These are phyloP conservation scores for Cucumis sativus DNA, from an alignment of 306 rosid genomes.

Conservation along the genomic window Cucumber_9930_V3 NC_026660.2:5554501-5555000, in stretches of 20 bases:
- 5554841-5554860: too few species aligned
- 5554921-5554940: too few species aligned
- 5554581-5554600: neutral
- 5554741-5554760: too few species aligned
- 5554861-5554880: too few species aligned
- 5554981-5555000: too few species aligned
- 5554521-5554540: neutral
- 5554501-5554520: neutral
- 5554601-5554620: neutral
- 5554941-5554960: too few species aligned
- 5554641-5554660: neutral
- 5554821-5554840: neutral
- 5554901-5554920: too few species aligned
- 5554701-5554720: neutral
- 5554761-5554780: too few species aligned
- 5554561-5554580: neutral
- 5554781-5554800: neutral
- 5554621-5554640: neutral
- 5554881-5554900: too few species aligned
- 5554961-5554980: too few species aligned
- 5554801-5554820: neutral
- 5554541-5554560: conserved; percentile 1
- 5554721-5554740: neutral
- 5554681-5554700: neutral
- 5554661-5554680: neutral